Percentiles rank a stretch among this genome's conserved stretches.
Conservation (phyloP, 768 basidiomycete genomes). For the Kwoniella sp. region DNA sequence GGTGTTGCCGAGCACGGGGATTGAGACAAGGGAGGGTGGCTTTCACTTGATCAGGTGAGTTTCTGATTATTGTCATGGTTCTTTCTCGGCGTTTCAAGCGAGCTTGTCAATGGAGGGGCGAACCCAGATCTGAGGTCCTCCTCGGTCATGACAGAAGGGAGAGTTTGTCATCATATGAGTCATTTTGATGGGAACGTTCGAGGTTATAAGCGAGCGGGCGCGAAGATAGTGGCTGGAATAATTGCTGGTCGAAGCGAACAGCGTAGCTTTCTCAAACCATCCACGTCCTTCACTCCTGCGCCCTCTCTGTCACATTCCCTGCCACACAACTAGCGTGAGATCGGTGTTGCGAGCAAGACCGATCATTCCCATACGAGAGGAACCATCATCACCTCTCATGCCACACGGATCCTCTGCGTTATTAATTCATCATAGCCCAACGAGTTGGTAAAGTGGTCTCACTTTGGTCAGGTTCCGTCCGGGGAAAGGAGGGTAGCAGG, state of each 20-base stretch:
- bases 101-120: neutral
- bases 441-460: neutral
- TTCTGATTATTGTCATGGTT: neutral
- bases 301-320: neutral
- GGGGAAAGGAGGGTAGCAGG: neutral
- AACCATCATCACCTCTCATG: neutral
- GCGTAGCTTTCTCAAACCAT: neutral
- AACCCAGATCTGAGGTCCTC: neutral
- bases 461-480: neutral
- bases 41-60: neutral
- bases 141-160: neutral
- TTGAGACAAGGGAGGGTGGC: neutral
- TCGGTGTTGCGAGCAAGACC: neutral
- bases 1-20: neutral
- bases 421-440: neutral
- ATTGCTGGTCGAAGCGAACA: neutral
- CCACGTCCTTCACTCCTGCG: neutral
- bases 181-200: neutral
- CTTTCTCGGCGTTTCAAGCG: neutral
- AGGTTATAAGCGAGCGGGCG: neutral
- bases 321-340: neutral
- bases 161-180: neutral
- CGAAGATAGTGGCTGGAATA: neutral
- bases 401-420: neutral
- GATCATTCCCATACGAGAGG: neutral